These are phyloP conservation scores for Aspergillus jensenii DNA, from an alignment of 2,329 filamentous ascomycete species.

Conservation along the genomic window DNA sequence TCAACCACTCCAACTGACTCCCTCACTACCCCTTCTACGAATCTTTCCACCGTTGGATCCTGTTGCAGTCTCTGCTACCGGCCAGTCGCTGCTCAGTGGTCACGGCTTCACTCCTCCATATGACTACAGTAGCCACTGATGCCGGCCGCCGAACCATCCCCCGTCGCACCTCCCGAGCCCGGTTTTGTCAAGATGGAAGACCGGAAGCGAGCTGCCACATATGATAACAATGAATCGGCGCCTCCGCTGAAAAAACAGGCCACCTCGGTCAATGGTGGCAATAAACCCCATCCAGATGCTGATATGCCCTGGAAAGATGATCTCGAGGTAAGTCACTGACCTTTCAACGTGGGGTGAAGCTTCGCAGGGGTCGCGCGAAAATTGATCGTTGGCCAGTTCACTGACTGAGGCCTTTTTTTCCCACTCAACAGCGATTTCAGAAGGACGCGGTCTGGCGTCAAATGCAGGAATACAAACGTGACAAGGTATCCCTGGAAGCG, in stretches of 20 bases:
- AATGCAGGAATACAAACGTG: constrained; percentile 97
- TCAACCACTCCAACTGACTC: constrained; percentile 27
- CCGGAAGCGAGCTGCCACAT: constrained; percentile 89
- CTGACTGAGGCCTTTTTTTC: constrained; percentile 23
- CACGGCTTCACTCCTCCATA: constrained; percentile 30
- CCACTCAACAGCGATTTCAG: constrained; percentile 68
- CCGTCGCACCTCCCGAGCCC: constrained; percentile 72
- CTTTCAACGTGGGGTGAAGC: constrained; percentile 13
- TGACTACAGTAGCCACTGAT: constrained; percentile 66
- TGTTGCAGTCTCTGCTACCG: constrained; percentile 28
- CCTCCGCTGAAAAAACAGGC: constrained; percentile 91
- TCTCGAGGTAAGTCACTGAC: constrained; percentile 63
- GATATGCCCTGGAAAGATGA: constrained; percentile 71
- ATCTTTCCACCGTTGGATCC: constrained; percentile 22
- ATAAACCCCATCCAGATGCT: constrained; percentile 62
- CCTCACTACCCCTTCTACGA: constrained; percentile 17
- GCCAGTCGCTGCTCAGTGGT: constrained; percentile 37
- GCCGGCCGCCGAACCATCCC: constrained; percentile 76
- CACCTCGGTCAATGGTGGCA: constrained; percentile 69
- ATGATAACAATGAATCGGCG: constrained; percentile 76
- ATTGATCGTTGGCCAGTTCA: constrained; percentile 3
- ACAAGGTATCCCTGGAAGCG: constrained; percentile 76
- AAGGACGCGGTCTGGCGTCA: constrained; percentile 97
- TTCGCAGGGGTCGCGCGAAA: constrained; percentile 12
- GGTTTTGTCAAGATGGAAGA: constrained; percentile 96